A percentile compares a stretch with the other conserved stretches of the same genome.
phyloP scores from a whole-genome alignment of 176 grass and related monocot species.

The Rhynchospora tenuis region DNA sequence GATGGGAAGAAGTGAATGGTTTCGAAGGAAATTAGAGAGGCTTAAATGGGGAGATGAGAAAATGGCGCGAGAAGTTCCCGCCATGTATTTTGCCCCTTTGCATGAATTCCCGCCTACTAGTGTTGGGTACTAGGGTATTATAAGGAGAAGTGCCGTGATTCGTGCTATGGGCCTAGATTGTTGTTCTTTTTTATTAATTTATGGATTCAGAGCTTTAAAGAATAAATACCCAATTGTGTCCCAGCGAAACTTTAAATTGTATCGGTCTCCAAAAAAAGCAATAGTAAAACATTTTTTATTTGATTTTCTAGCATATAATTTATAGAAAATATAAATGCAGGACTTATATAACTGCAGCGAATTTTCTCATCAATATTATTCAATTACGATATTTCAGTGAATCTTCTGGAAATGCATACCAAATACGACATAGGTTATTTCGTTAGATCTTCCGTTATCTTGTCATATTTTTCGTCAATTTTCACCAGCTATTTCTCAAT shows the following conservation, averaged over 20 bases:
- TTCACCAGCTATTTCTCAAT: too few relatives aligned
- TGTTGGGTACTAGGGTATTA: not conserved
- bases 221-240: not conserved
- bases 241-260: not conserved
- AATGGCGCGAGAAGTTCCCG: conserved; percentile 54
- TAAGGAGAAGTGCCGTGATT: not conserved
- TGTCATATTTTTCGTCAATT: too few relatives aligned
- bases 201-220: not conserved
- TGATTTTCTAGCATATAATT: too few relatives aligned
- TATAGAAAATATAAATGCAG: too few relatives aligned
- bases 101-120: not conserved
- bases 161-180: not conserved
- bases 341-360: too few relatives aligned
- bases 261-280: too few relatives aligned
- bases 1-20: not conserved
- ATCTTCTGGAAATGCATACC: too few relatives aligned
- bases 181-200: not conserved
- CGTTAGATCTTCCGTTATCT: too few relatives aligned
- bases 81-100: conserved; percentile 23
- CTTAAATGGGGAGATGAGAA: not conserved
- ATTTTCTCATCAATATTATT: too few relatives aligned
- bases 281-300: too few relatives aligned
- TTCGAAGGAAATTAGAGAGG: not conserved
- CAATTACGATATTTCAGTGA: too few relatives aligned
- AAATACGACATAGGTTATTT: too few relatives aligned